phyloP scores from a whole-genome alignment of 2,329 filamentous ascomycete genomes.

The Sporothrix curviconia region DNA sequence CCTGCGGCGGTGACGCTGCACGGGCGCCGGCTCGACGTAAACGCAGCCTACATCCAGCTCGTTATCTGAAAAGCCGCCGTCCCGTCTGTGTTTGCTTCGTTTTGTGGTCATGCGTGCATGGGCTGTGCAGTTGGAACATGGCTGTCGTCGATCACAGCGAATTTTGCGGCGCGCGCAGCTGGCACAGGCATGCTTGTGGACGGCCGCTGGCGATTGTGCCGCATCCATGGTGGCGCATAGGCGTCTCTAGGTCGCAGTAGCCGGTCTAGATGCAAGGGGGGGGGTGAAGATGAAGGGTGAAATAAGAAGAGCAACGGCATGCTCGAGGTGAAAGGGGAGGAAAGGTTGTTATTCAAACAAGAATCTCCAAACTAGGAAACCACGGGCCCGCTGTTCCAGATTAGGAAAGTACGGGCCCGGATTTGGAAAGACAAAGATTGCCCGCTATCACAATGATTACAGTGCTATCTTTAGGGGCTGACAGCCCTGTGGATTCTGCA shows the following conservation, averaged over 20 bases:
- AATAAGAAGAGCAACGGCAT: not conserved
- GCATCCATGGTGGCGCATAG: not conserved
- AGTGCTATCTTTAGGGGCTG: too few relatives aligned
- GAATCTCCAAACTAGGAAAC: not conserved
- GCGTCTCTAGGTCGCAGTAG: too few relatives aligned
- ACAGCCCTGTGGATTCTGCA: too few relatives aligned
- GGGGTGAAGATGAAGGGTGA: not conserved
- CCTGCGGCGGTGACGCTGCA: constrained; percentile 23
- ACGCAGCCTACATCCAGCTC: constrained; percentile 16
- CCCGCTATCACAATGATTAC: too few relatives aligned
- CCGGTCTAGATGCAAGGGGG: not conserved
- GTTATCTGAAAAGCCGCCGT: too few relatives aligned
- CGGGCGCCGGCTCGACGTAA: constrained; percentile 20
- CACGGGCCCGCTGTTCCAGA: constrained; percentile 7
- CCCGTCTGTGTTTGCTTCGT: not conserved
- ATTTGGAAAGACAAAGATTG: not conserved
- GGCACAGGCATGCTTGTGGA: constrained; percentile 14
- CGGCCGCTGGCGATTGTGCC: not conserved
- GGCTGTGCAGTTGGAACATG: constrained; percentile 18
- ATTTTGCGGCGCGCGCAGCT: constrained; percentile 20
- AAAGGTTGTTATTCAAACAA: not conserved
- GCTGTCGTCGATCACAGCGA: constrained; percentile 18
- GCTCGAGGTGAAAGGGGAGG: not conserved
- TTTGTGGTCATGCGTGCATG: constrained; percentile 10
- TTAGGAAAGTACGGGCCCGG: constrained; percentile 7